Evolutionary conservation across 441 rosid genomes (phyloP).

Genomic region (Pelargonium fulgidum): DNA sequence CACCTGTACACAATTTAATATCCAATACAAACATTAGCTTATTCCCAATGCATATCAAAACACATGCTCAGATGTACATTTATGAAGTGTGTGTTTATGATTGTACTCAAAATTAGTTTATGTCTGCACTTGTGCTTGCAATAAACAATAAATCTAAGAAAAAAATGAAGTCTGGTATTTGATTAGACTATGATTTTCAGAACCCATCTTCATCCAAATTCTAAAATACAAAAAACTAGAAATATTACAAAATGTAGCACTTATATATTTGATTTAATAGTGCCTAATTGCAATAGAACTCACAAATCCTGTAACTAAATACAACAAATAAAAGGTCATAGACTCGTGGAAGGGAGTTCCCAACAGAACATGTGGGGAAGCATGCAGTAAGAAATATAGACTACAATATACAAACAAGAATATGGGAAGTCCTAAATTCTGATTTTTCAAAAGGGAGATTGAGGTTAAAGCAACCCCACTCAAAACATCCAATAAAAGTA

Average conservation of each 20-base stretch:
- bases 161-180: neutral
- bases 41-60: constrained; percentile 7
- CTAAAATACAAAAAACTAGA: neutral
- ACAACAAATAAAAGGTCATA: constrained; percentile 2
- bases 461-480: neutral
- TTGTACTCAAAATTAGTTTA: neutral
- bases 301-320: constrained; percentile 1
- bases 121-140: too few species aligned
- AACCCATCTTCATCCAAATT: neutral
- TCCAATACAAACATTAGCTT: constrained; percentile 17
- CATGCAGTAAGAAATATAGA: neutral
- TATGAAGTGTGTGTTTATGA: neutral
- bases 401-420: neutral
- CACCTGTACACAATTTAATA: constrained; percentile 48
- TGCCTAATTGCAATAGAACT: neutral
- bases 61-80: neutral
- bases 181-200: neutral
- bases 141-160: too few species aligned
- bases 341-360: neutral
- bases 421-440: neutral
- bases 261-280: neutral
- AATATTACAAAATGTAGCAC: neutral
- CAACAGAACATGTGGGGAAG: constrained; percentile 1
- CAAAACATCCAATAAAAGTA: neutral
- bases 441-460: neutral